Conservation (phyloP, 352 stramenopile genomes). For the Phytopythium chamaehyphon region DNA sequence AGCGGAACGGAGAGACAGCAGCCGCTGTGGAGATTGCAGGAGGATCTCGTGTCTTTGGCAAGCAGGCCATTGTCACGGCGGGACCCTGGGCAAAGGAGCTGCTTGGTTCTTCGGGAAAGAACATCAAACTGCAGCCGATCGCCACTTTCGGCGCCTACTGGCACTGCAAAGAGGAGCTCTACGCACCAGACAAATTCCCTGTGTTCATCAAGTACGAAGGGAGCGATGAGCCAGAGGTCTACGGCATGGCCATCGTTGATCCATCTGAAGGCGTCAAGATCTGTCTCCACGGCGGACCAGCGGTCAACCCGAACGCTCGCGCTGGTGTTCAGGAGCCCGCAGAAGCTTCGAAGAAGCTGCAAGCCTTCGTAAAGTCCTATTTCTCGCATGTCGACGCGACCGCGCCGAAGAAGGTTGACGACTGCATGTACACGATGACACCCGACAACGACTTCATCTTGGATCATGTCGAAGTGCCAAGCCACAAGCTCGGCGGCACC, state of each 20-base stretch:
- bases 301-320: constrained; percentile 39
- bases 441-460: constrained; percentile 74
- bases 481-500: not conserved
- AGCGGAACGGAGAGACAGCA: constrained; percentile 12
- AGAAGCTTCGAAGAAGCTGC: constrained; percentile 18
- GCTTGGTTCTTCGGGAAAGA: constrained; percentile 14
- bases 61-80: constrained; percentile 55
- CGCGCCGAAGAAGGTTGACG: constrained; percentile 29
- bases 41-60: constrained; percentile 15
- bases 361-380: constrained; percentile 29
- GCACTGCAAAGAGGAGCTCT: constrained; percentile 42
- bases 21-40: constrained; percentile 27
- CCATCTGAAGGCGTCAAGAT: constrained; percentile 62
- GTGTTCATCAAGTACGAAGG: constrained; percentile 68
- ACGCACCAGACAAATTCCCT: constrained; percentile 41
- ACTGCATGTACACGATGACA: constrained; percentile 87
- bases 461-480: constrained; percentile 32
- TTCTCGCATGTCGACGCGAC: constrained; percentile 54
- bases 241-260: constrained; percentile 49
- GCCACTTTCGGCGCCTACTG: constrained; percentile 67
- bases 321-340: constrained; percentile 30
- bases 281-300: constrained; percentile 50
- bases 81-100: constrained; percentile 52
- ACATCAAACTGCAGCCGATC: constrained; percentile 51
- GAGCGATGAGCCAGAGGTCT: constrained; percentile 41